Base-by-base conservation (phyloP, 768 basidiomycete genomes). In the Hebeloma cylindrosporum region DNA sequence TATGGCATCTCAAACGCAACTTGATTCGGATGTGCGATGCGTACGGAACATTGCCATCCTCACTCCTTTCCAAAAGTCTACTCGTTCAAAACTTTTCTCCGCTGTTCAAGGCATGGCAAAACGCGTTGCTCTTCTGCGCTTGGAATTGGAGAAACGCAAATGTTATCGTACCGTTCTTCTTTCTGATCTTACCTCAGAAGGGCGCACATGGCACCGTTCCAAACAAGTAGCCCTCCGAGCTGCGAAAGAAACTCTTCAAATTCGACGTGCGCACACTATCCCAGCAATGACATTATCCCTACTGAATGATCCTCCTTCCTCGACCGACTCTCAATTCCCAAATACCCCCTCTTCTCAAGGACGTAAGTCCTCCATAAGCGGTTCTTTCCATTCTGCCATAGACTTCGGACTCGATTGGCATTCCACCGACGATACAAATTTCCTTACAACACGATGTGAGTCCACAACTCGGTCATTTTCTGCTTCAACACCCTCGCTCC, bases 51-150 rank as follows among this genome's bases (percentile, higher is more conserved):
- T 97, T 16, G 84, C 84, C 2, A 79, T 87, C 31, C 73, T 97
- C 28, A 86, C 90, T 11, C 94, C 96, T 3, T 94, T 98, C 63
- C 89, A 85, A 58, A 80, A 80, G 36, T 72, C 83, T 7, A 93
- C 93, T 3, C 80, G 93, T 35, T 88, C 91, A 50, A 78, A 83
- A 33, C 74, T 99, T 20, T 67, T 78, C 17, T 54, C 66, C 17
- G 73, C 82, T 2, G 69, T 93, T 13, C 80, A 82, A 53, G 68
- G 65, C 13, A 69, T 85, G 9, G 79, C 85, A 6, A 83, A 78
- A 58, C 75, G 78, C 29, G 67, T 98, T 37, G 78, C 77, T 55
- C 72, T 75, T 50, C 67, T 82, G 36, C 80, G 91, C 35, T 68
- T 95, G 40, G 81, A 88, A n/a, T 67, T 88, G 36, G 79, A 80